These are phyloP conservation scores for Colletotrichum tropicale DNA, from an alignment of 2,329 filamentous ascomycete genomes.

Conservation along the genomic window DNA sequence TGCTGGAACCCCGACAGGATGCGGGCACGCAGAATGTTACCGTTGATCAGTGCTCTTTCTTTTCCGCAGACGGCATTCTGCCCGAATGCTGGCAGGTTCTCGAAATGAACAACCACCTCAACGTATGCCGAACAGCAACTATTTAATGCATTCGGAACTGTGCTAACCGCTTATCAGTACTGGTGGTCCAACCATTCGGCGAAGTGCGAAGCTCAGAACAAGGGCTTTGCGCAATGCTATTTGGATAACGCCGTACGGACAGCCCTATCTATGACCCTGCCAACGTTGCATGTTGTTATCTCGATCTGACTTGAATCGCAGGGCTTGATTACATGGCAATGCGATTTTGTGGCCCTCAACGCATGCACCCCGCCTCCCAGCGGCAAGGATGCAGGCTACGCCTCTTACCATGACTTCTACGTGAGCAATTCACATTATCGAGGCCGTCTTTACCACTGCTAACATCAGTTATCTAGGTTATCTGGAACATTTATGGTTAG, in stretches of 20 bases:
- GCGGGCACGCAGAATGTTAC: not conserved
- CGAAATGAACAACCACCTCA: not conserved
- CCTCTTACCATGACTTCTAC: not conserved
- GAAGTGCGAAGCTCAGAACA: not conserved
- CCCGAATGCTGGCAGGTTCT: not conserved
- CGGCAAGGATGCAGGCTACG: not conserved
- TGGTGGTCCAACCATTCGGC: not conserved
- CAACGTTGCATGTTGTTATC: not conserved
- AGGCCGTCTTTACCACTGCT: not conserved
- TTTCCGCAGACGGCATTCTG: not conserved
- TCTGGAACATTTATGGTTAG: conserved; percentile 7
- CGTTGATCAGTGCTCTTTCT: not conserved
- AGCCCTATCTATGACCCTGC: not conserved
- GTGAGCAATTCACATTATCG: not conserved
- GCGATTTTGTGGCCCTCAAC: not conserved
- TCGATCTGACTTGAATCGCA: not conserved
- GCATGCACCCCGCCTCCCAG: not conserved
- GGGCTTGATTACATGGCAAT: conserved; percentile 1
- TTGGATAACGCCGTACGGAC: not conserved
- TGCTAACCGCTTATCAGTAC: not conserved
- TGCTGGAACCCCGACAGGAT: not conserved
- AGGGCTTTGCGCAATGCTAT: not conserved
- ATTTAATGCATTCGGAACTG: not conserved
- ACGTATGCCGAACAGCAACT: not conserved
- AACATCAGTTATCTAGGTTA: not conserved